Percentiles rank a stretch among this genome's conserved stretches.
phyloP scores from a whole-genome alignment of 2,329 filamentous ascomycete species.

The Penicillium sp. region DNA sequence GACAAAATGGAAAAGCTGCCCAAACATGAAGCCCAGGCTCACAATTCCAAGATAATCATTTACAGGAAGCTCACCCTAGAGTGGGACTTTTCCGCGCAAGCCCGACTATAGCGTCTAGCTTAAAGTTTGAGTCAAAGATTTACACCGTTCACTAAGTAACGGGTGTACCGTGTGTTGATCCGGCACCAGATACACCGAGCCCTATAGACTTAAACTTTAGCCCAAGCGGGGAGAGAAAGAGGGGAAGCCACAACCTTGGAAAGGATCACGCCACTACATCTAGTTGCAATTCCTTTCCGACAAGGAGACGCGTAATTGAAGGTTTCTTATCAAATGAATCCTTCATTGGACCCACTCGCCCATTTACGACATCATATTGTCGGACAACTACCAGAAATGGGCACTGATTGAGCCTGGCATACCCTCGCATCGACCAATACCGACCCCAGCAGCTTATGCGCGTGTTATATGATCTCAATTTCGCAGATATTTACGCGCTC shows the following conservation, averaged over 20 bases:
- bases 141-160: no score
- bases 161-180: not conserved
- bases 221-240: not conserved
- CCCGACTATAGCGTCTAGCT: no score
- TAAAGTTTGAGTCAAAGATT: no score
- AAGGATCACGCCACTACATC: not conserved
- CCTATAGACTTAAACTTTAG: not conserved
- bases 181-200: slow-evolving; percentile 8
- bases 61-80: no score
- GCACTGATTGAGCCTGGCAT: no score
- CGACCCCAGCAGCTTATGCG: no score
- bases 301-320: not conserved
- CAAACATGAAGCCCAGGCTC: no score
- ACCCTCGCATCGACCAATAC: not conserved
- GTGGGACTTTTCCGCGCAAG: no score
- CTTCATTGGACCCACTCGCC: not conserved
- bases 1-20: no score
- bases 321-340: not conserved
- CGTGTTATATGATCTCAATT: not conserved
- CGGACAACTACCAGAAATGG: not conserved
- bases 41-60: no score
- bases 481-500: not conserved
- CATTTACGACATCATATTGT: no score
- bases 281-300: not conserved
- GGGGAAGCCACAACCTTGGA: not conserved